phyloP scores from a whole-genome alignment of 805 yeast genomes.

The Candida easanensis region DNA sequence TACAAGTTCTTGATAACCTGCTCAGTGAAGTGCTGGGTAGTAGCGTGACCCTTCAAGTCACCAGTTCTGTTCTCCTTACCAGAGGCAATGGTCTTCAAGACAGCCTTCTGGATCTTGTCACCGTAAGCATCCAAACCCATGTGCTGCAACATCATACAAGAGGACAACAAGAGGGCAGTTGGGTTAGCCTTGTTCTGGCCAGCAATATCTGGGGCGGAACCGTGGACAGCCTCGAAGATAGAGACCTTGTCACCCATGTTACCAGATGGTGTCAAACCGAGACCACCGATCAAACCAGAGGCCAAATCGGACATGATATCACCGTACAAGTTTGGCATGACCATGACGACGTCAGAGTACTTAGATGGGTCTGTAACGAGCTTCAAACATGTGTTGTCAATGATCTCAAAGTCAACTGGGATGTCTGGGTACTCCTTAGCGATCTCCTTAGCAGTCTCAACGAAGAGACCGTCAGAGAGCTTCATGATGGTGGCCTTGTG shows the following conservation, averaged over 20 bases:
- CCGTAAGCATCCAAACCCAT: slow-evolving; percentile 87
- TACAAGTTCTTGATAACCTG: slow-evolving; percentile 66
- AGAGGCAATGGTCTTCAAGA: slow-evolving; percentile 82
- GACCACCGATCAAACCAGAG: slow-evolving; percentile 97
- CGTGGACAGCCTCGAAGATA: slow-evolving; percentile 99
- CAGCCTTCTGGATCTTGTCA: slow-evolving; percentile 84
- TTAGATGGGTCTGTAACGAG: slow-evolving; percentile 84
- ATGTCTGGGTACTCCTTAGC: slow-evolving; percentile 92
- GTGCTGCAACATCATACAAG: slow-evolving; percentile 99
- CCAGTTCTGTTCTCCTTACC: slow-evolving; percentile 96
- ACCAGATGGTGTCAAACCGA: slow-evolving; percentile 98
- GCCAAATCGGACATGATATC: slow-evolving; percentile 98
- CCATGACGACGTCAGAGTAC: slow-evolving; percentile 84
- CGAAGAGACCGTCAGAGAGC: slow-evolving; percentile 96
- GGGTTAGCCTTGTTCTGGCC: slow-evolving; percentile 99
- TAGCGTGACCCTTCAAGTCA: slow-evolving; percentile 90
- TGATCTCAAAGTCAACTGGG: slow-evolving; percentile 76
- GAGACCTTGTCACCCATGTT: slow-evolving; percentile 99
- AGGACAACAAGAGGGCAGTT: slow-evolving; percentile 92
- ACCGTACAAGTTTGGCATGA: slow-evolving; percentile 99
- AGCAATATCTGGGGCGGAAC: slow-evolving; percentile 99
- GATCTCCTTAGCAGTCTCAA: slow-evolving; percentile 84
- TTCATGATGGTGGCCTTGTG: slow-evolving; percentile 99
- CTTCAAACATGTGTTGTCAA: slow-evolving; percentile 92
- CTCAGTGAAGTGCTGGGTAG: slow-evolving; percentile 87